Evolutionary conservation across 768 basidiomycete genomes (phyloP), one percentile per base, ranked within the genome.

Genomic region (Dioszegia hungarica): DNA sequence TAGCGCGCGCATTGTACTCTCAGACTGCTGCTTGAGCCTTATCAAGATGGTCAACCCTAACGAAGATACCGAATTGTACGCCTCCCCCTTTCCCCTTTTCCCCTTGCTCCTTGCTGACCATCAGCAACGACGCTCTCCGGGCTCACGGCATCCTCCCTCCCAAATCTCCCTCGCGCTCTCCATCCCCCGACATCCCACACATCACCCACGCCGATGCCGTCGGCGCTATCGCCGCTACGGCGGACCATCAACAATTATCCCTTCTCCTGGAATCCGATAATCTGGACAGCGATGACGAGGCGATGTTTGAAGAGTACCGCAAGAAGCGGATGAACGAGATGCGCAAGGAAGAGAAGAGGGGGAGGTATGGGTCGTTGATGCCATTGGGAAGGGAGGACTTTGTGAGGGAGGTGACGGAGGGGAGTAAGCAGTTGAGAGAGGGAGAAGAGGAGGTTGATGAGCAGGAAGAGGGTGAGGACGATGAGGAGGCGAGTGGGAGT

Each of bases 11-110:
- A n/a, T n/a, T n/a, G n/a, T n/a, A n/a, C n/a, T n/a, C n/a, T n/a
- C n/a, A n/a, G n/a, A n/a, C n/a, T n/a, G n/a, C n/a, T n/a, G n/a
- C 6, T 28, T 8, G 8, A 34, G 33, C 19, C 8, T 1, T 4
- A 27, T 14, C 56, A 68, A 45, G 25, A 68, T 73, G 66, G 64
- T 72, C 61, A 90, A 92, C 72, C 82, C 87, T 28, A 81, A 91
- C 80, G 88, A 94, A 79, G 92, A 97, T 75, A 94, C 92, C 2
- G 92, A 97, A 82, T 95, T 97, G 92, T 93, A 75, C 77, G 88
- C 76, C 20, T 28, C 25, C 15, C 27, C 9, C 6, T 31, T 20
- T 24, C 9, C 37, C 47, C 17, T 19, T 25, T 54, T 3, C 11
- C 11, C 44, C 17, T 22, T 20, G 28, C 17, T 38, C 44, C 27